Base-by-base conservation (phyloP, 2,329 filamentous ascomycete genomes). In the Stachybotrys elegans region DNA sequence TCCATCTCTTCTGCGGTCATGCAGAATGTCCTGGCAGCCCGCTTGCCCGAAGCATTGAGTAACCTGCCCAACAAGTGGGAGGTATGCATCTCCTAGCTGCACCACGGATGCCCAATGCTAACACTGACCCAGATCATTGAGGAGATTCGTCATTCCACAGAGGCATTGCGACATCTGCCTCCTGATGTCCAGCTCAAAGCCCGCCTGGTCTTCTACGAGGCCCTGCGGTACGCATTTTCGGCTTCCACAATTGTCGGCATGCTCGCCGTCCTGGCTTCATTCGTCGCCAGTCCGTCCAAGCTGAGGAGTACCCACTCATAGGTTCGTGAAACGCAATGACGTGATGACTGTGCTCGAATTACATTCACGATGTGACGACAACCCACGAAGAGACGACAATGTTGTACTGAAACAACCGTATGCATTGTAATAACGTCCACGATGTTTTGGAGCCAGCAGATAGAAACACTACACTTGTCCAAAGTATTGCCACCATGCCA, bases 1-100 rank as follows among this genome's bases (percentile, higher is more conserved):
- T 79, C 81, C 1, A 66, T 79, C 27, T 78, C 78, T 0, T 81
- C 79, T 8, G 73, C 79, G 6, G 79, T 84, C 36, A 69, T 82
- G 25, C 81, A 84, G 60, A 84, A 78, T 45, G 77, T 75, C 44
- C 68, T 84, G 50, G 77, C 69, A 52, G 62, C 70, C 51, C 68
- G 71, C 48, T 67, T 84, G 21, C 73, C 75, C 5, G 61, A 66
- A 48, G 78, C 71, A 51, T 63, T 84, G 59, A 69, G 64, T 55
- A 73, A 70, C 57, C 64, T 82, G 57, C 68, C 75, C 48, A 68
- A 81, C 51, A 81, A 79, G 71, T 72, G 69, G 62, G 72, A 68
- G 68, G 78, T 81, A 75, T 51, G 69, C 43, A 51, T 53, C 40
- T 51, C 48, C 53, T 48, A 11, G 11, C 32, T 19, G 9, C 11